phyloP scores from a whole-genome alignment of 371 early-diverging fungal species.

The Funneliformis caledonium region DNA sequence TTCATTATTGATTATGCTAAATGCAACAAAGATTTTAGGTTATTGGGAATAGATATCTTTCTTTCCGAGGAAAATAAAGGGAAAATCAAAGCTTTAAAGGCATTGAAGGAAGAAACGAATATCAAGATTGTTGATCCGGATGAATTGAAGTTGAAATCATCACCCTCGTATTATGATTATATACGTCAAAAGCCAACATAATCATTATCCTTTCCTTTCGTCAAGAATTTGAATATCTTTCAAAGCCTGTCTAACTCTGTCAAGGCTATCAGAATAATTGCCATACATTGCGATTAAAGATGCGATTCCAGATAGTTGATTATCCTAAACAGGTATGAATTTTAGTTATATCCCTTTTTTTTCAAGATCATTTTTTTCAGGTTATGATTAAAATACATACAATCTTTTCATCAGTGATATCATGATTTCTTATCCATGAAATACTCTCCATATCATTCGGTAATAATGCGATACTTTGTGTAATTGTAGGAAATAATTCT shows the following conservation, averaged over 20 bases:
- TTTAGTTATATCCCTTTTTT: background rate
- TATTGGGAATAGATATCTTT: background rate
- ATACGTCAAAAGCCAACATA: background rate
- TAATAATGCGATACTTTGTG: constrained; percentile 17
- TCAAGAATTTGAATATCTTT: constrained; percentile 18
- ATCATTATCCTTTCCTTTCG: background rate
- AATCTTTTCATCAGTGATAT: background rate
- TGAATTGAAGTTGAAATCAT: background rate
- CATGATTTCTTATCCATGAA: constrained; percentile 9
- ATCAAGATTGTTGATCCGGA: background rate
- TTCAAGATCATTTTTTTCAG: background rate
- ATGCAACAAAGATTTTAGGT: background rate
- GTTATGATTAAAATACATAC: background rate
- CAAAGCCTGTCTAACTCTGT: constrained; percentile 24
- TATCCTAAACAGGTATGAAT: background rate
- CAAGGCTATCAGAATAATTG: constrained; percentile 37
- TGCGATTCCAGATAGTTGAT: background rate
- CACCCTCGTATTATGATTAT: background rate
- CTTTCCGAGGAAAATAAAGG: background rate
- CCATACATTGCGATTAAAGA: constrained; percentile 37
- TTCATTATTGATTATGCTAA: background rate
- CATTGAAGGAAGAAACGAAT: background rate
- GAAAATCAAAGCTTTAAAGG: background rate
- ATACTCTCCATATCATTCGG: constrained; percentile 20
- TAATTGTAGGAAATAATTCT: constrained; percentile 17